These are phyloP conservation scores for Aspergillus versicolor DNA, from an alignment of 2,329 filamentous ascomycete species.

Conservation along the genomic window DNA sequence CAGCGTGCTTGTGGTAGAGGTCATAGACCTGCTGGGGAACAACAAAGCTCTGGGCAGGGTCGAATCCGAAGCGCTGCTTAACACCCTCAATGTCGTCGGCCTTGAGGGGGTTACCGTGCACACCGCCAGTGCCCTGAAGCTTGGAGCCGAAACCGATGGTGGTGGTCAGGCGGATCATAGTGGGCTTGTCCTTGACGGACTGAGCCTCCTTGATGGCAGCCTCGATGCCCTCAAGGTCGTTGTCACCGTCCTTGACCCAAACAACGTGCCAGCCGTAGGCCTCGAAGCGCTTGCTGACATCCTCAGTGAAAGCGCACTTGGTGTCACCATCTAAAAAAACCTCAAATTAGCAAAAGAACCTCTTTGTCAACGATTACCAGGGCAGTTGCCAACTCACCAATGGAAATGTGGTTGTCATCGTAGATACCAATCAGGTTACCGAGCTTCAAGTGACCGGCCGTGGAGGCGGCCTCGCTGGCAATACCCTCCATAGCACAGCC, in stretches of 20 bases:
- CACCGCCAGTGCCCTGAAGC: constrained; percentile 88
- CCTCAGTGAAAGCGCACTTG: constrained; percentile 95
- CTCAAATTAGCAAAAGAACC: background rate
- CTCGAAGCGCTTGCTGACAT: constrained; percentile 92
- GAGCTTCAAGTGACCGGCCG: constrained; percentile 93
- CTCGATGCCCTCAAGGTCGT: constrained; percentile 84
- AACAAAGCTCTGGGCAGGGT: constrained; percentile 87
- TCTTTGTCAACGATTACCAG: background rate
- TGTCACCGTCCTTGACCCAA: constrained; percentile 82
- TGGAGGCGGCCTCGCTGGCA: constrained; percentile 85
- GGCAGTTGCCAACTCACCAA: constrained; percentile 50
- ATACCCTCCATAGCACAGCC: constrained; percentile 99
- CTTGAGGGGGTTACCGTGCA: constrained; percentile 96
- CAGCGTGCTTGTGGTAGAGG: constrained; percentile 77
- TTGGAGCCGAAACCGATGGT: constrained; percentile 96
- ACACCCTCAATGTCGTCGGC: constrained; percentile 88
- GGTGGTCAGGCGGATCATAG: constrained; percentile 93
- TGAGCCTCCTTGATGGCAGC: constrained; percentile 81
- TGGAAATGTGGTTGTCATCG: constrained; percentile 97
- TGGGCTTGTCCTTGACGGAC: constrained; percentile 91
- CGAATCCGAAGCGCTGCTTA: constrained; percentile 94
- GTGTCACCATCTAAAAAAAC: constrained; percentile 75
- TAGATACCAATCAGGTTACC: constrained; percentile 97
- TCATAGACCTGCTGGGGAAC: constrained; percentile 96
- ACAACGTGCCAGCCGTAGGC: constrained; percentile 94